Evolutionary conservation across 2,329 filamentous ascomycete genomes (phyloP).

Genomic region (Penicillium olsonii): DNA sequence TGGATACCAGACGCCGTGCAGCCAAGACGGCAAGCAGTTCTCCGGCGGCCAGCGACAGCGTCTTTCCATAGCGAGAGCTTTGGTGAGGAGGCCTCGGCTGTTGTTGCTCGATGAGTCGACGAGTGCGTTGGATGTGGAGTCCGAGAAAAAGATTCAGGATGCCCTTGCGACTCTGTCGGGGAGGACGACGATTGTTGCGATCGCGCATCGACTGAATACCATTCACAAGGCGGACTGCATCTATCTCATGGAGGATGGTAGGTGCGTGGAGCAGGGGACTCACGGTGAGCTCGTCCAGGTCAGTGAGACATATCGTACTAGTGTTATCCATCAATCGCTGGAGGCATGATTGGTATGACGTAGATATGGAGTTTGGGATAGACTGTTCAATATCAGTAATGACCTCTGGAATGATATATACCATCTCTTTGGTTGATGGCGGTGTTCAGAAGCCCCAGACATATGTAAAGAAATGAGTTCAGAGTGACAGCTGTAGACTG

Average conservation of each 20-base stretch:
- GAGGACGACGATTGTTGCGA: conserved; percentile 41
- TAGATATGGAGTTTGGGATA: background rate
- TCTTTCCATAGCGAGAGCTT: conserved; percentile 58
- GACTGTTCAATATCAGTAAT: too few species aligned
- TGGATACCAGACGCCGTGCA: conserved; percentile 64
- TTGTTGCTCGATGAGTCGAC: conserved; percentile 63
- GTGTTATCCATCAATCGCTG: conserved; percentile 52
- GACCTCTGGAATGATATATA: too few species aligned
- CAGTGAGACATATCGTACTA: conserved; percentile 53
- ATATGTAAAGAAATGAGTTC: too few species aligned
- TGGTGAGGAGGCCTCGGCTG: conserved; percentile 55
- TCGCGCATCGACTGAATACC: conserved; percentile 44
- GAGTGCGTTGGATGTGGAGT: conserved; percentile 58
- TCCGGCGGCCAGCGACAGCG: conserved; percentile 62
- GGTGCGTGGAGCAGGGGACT: conserved; percentile 51
- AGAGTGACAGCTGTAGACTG: too few species aligned
- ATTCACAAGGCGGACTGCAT: conserved; percentile 73
- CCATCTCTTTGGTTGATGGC: too few species aligned
- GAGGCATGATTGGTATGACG: background rate
- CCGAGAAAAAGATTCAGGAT: conserved; percentile 49
- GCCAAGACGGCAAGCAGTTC: conserved; percentile 56
- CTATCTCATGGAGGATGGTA: conserved; percentile 58
- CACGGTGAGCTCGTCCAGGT: conserved; percentile 52
- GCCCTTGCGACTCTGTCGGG: conserved; percentile 33
- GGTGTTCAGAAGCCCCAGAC: too few species aligned